Evolutionary conservation across 148 eudicot genomes (phyloP).

Genomic region (Vaccinium darrowii): DNA sequence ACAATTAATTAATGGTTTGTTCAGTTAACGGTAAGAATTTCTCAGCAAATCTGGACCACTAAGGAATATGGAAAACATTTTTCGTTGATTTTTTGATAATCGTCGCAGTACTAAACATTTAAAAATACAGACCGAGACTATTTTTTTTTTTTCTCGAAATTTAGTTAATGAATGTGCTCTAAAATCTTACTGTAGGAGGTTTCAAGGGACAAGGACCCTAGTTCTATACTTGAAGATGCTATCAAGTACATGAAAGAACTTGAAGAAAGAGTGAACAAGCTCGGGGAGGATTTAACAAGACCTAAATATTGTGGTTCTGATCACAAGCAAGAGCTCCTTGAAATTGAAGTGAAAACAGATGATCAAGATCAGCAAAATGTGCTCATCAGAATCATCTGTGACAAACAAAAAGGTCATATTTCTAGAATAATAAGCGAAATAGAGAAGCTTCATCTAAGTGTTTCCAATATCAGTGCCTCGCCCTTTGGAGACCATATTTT

Average conservation of each 20-base stretch:
- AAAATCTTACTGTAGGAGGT: background rate
- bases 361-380: constrained; percentile 21
- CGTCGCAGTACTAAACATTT: no score
- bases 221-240: constrained; percentile 14
- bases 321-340: constrained; percentile 17
- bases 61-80: no score
- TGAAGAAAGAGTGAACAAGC: constrained; percentile 1
- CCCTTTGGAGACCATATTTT: constrained; percentile 27
- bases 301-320: background rate
- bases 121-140: no score
- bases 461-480: constrained; percentile 23
- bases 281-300: background rate
- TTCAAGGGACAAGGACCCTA: background rate
- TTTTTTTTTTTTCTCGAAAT: no score
- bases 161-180: no score
- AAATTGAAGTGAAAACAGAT: constrained; percentile 31
- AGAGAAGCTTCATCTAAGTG: constrained; percentile 29
- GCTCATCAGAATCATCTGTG: constrained; percentile 37
- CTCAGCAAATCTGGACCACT: no score
- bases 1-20: no score
- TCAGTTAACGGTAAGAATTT: no score
- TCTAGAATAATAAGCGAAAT: constrained; percentile 23
- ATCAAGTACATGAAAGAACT: constrained; percentile 6
- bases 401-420: constrained; percentile 17
- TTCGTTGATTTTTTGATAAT: no score